A percentile compares a stretch with the other conserved stretches of the same genome.
Evolutionary conservation across 2,329 filamentous ascomycete species (phyloP).

Genomic region (Aspergillus sp.): DNA sequence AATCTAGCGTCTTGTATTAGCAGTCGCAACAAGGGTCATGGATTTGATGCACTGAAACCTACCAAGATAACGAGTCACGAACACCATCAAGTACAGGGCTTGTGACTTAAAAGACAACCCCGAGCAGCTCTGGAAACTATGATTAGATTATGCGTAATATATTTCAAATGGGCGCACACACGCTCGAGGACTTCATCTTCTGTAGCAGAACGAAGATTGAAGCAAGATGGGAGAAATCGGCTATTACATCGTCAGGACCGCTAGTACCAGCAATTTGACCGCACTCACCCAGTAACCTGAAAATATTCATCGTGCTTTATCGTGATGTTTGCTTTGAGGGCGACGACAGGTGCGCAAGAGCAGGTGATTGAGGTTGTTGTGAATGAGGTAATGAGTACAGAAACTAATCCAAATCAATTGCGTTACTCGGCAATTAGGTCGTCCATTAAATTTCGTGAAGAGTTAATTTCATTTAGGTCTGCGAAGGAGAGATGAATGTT

Average conservation of each 20-base stretch:
- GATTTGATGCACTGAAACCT: slow-evolving; percentile 24
- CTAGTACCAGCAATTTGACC: neutral
- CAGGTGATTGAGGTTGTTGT: neutral
- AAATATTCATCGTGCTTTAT: slow-evolving; percentile 64
- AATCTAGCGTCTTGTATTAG: slow-evolving; percentile 55
- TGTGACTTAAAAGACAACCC: slow-evolving; percentile 99
- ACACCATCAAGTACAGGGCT: slow-evolving; percentile 90
- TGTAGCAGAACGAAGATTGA: slow-evolving; percentile 94
- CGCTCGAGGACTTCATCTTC: slow-evolving; percentile 93
- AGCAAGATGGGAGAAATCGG: slow-evolving; percentile 90
- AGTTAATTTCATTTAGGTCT: neutral
- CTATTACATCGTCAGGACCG: slow-evolving; percentile 48
- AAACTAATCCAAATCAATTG: neutral
- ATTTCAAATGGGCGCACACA: slow-evolving; percentile 47
- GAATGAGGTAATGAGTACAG: neutral
- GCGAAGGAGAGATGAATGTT: slow-evolving; percentile 26
- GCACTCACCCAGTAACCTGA: slow-evolving; percentile 62
- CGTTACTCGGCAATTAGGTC: neutral
- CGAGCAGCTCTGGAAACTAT: slow-evolving; percentile 72
- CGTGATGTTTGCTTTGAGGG: neutral
- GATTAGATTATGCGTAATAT: slow-evolving; percentile 8
- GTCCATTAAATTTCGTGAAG: neutral
- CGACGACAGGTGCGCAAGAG: neutral
- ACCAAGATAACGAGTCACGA: slow-evolving; percentile 90
- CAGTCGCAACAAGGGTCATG: neutral